A percentile compares a stretch with the other conserved stretches of the same genome.
Conservation (phyloP, 345 rosid genomes). For the Cardamine occulta region DNA sequence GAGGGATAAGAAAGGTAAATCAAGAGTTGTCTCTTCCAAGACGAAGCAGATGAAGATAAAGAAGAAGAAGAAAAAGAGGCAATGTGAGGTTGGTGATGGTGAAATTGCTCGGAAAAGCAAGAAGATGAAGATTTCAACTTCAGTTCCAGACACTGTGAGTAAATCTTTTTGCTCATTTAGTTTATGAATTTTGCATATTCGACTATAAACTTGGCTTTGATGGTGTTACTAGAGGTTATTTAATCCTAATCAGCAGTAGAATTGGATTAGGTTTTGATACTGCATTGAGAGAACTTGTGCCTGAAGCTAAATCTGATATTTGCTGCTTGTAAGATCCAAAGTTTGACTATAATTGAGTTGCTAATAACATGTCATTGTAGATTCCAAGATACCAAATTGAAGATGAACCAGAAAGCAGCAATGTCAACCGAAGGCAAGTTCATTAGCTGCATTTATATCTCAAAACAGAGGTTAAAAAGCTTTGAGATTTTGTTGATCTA, state of each 20-base stretch:
- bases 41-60: slow-evolving; percentile 39
- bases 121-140: slow-evolving; percentile 52
- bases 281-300: background rate
- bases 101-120: slow-evolving; percentile 43
- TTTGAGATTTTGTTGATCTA: background rate
- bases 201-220: background rate
- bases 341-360: background rate
- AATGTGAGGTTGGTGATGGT: slow-evolving; percentile 48
- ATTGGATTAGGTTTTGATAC: background rate
- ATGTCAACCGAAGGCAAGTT: slow-evolving; percentile 55
- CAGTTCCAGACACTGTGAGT: slow-evolving; percentile 31
- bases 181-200: background rate
- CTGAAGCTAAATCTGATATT: background rate
- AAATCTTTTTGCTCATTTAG: background rate
- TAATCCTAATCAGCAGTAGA: background rate
- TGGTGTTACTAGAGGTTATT: background rate
- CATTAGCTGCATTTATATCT: background rate
- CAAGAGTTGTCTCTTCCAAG: slow-evolving; percentile 53
- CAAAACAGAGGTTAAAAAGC: background rate
- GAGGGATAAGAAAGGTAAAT: slow-evolving; percentile 76
- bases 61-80: slow-evolving; percentile 47
- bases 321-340: slow-evolving; percentile 4
- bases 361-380: slow-evolving; percentile 18
- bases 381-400: slow-evolving; percentile 35
- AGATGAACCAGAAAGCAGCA: slow-evolving; percentile 46